Conservation (phyloP, 805 yeast genomes). For the Ogataea trehaloabstinens region DNA sequence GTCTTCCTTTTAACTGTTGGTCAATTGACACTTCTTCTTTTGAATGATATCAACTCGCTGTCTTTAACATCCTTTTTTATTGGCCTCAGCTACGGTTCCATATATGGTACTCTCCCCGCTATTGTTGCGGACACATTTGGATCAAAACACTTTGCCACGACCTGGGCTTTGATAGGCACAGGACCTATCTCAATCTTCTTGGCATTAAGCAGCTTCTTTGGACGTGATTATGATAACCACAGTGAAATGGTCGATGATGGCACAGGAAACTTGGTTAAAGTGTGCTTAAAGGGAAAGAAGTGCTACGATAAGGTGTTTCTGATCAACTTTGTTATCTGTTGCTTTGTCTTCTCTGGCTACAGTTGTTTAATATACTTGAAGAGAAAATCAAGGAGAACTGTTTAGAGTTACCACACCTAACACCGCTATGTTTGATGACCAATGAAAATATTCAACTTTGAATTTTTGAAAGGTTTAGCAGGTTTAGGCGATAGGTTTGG, state of each 20-base stretch:
- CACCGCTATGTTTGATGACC: constrained; percentile 1
- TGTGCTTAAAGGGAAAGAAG: constrained; percentile 41
- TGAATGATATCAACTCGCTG: constrained; percentile 42
- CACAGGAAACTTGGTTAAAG: constrained; percentile 24
- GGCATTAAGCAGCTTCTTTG: constrained; percentile 53
- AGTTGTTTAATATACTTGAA: constrained; percentile 9
- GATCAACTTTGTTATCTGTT: constrained; percentile 36
- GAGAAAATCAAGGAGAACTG: constrained; percentile 1
- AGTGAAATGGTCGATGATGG: constrained; percentile 40
- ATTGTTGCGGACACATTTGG: constrained; percentile 73
- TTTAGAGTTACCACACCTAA: constrained; percentile 1
- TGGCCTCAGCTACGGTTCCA: constrained; percentile 68
- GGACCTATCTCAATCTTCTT: constrained; percentile 63
- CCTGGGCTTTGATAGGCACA: constrained; percentile 74
- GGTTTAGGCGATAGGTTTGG: not conserved
- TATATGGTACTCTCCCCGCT: constrained; percentile 75
- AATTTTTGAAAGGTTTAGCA: not conserved
- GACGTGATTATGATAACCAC: constrained; percentile 47
- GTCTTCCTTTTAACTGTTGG: constrained; percentile 35
- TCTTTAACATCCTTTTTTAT: constrained; percentile 50
- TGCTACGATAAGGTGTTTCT: constrained; percentile 52
- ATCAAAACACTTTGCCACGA: constrained; percentile 61
- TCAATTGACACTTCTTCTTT: constrained; percentile 35
- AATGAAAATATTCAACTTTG: constrained; percentile 1
- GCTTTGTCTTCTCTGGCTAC: constrained; percentile 23